Evolutionary conservation across 2,329 filamentous ascomycete species (phyloP).

Genomic region (Penicillium hesseltinei): DNA sequence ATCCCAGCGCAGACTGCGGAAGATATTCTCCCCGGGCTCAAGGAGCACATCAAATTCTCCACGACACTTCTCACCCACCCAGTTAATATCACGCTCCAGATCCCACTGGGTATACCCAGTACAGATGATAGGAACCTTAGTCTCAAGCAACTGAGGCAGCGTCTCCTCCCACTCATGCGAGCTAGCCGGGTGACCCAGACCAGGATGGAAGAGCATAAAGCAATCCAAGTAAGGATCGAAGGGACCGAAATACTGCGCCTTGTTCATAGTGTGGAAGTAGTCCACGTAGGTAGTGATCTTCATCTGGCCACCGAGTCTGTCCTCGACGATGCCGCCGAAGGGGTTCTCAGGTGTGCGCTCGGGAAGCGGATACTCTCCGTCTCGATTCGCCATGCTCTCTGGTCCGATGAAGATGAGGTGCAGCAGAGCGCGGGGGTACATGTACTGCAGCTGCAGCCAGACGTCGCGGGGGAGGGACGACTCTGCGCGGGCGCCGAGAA

Average conservation of each 20-base stretch:
- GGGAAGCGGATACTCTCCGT: conserved; percentile 87
- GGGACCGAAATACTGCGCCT: conserved; percentile 84
- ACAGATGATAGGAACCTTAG: conserved; percentile 89
- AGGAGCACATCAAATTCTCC: conserved; percentile 92
- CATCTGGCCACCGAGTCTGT: conserved; percentile 80
- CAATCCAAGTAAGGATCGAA: conserved; percentile 99
- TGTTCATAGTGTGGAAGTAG: conserved; percentile 95
- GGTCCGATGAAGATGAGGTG: conserved; percentile 94
- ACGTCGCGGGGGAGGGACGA: conserved; percentile 90
- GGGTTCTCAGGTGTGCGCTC: conserved; percentile 81
- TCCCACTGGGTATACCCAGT: conserved; percentile 96
- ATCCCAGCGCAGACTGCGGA: conserved; percentile 94
- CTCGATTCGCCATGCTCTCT: conserved; percentile 91
- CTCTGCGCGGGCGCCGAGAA: conserved; percentile 93
- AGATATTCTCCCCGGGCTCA: conserved; percentile 88
- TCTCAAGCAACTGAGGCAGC: conserved; percentile 83
- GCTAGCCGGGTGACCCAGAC: conserved; percentile 88
- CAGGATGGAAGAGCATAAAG: conserved; percentile 95
- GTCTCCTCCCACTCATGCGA: conserved; percentile 94
- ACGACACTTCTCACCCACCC: conserved; percentile 78
- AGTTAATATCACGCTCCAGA: conserved; percentile 87
- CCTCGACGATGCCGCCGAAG: conserved; percentile 91
- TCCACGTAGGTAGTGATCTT: conserved; percentile 98
- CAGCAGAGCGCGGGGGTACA: conserved; percentile 89
- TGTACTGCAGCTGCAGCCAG: conserved; percentile 89